Evolutionary conservation across 2,329 filamentous ascomycete genomes (phyloP).

Genomic region (Calonectria pauciramosa): DNA sequence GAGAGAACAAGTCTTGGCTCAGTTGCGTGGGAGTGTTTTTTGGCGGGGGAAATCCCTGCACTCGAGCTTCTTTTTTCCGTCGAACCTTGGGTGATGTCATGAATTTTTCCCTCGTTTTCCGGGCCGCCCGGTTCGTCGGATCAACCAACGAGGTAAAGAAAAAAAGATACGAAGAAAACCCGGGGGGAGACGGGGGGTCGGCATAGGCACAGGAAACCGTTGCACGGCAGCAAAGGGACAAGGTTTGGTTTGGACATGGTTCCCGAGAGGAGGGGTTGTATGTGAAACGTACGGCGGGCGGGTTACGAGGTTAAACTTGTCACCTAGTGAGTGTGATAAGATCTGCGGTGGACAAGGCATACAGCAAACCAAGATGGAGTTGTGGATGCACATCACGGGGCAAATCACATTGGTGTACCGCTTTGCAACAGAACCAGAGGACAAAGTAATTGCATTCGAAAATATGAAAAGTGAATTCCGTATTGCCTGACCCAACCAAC

Average conservation of each 20-base stretch:
- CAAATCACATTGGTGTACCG: background rate
- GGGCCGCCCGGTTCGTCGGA: background rate
- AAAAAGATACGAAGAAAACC: background rate
- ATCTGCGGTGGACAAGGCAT: background rate
- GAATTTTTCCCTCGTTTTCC: background rate
- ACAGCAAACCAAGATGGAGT: background rate
- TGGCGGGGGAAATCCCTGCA: background rate
- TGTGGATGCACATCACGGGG: background rate
- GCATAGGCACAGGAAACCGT: background rate
- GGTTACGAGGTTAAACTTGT: background rate
- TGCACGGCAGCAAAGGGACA: background rate
- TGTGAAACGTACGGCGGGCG: background rate
- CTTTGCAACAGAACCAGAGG: background rate
- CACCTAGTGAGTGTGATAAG: background rate
- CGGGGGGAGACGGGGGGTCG: background rate
- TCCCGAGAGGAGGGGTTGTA: background rate
- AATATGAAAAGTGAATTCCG: slow-evolving; percentile 28
- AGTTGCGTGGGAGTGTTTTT: background rate
- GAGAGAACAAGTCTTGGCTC: background rate
- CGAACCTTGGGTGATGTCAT: background rate
- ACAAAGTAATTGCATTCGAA: slow-evolving; percentile 9
- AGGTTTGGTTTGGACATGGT: background rate
- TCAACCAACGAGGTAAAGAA: background rate
- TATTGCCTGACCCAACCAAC: slow-evolving; percentile 32
- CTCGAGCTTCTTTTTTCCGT: background rate